Percentiles rank a stretch among this genome's conserved stretches.
These are phyloP conservation scores for Colletotrichum liaoningense DNA, from an alignment of 2,329 filamentous ascomycete species.

Conservation along the genomic window DNA sequence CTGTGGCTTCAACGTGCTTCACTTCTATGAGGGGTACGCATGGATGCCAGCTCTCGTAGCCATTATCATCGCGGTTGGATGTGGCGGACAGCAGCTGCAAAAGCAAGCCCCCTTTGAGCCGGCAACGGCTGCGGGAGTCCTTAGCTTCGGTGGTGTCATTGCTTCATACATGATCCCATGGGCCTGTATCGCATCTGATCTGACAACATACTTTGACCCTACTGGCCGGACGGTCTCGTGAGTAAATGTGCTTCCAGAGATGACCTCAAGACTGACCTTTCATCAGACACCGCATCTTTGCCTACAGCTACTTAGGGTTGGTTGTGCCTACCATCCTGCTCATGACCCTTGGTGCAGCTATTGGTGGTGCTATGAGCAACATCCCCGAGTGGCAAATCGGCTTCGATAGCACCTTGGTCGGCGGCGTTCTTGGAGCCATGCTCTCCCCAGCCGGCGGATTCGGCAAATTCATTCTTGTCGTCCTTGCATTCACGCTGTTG, in stretches of 20 bases:
- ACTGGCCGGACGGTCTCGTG: conserved; percentile 59
- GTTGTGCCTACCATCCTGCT: conserved; percentile 48
- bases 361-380: conserved; percentile 46
- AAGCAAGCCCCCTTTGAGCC: conserved; percentile 47
- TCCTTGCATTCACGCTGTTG: conserved; percentile 51
- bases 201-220: conserved; percentile 71
- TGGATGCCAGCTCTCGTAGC: conserved; percentile 57
- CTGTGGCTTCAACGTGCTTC: conserved; percentile 57
- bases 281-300: conserved; percentile 57
- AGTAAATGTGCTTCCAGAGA: conserved; percentile 37
- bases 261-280: conserved; percentile 1
- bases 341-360: conserved; percentile 54
- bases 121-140: conserved; percentile 56
- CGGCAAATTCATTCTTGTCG: conserved; percentile 51
- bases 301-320: conserved; percentile 68
- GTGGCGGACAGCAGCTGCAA: conserved; percentile 50
- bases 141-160: conserved; percentile 70
- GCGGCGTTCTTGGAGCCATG: conserved; percentile 47
- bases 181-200: conserved; percentile 68
- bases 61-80: conserved; percentile 53
- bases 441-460: conserved; percentile 45
- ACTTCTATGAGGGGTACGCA: conserved; percentile 58
- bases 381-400: conserved; percentile 44
- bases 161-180: conserved; percentile 74
- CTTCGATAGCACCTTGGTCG: conserved; percentile 44